Conservation (phyloP, 768 basidiomycete species). For the Clathrus columnatus region DNA sequence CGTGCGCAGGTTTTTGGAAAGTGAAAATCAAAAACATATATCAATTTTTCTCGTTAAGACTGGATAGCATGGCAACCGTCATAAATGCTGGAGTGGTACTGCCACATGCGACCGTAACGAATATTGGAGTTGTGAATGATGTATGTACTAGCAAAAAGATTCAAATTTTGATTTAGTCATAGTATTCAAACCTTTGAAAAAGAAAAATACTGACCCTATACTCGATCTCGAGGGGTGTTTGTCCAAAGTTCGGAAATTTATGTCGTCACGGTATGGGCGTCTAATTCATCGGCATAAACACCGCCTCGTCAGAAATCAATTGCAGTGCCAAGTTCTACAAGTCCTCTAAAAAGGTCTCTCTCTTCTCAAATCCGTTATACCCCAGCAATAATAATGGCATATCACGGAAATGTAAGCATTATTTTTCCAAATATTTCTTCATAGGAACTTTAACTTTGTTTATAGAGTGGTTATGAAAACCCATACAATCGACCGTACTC, state of each 20-base stretch:
- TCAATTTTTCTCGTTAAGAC: too few species aligned
- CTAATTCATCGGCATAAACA: background rate
- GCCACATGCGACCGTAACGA: too few species aligned
- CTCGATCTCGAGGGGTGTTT: background rate
- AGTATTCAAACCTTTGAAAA: too few species aligned
- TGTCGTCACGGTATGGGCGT: background rate
- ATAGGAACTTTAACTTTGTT: too few species aligned
- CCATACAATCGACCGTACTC: slow-evolving; percentile 18
- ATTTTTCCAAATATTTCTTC: background rate
- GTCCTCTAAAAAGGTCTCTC: background rate
- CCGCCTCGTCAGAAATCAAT: background rate
- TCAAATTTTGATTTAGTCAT: too few species aligned
- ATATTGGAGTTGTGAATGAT: too few species aligned
- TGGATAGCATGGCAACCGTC: too few species aligned
- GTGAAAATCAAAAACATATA: too few species aligned
- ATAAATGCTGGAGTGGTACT: too few species aligned
- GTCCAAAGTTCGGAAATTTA: background rate
- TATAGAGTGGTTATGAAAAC: background rate
- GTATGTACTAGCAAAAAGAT: too few species aligned
- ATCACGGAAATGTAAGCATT: background rate
- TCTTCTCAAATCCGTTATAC: background rate
- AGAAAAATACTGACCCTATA: too few species aligned
- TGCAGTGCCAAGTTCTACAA: background rate
- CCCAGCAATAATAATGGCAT: background rate
- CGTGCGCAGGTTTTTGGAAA: too few species aligned